Evolutionary conservation across 306 rosid genomes (phyloP).

Genomic region (Ormosia emarginata): DNA sequence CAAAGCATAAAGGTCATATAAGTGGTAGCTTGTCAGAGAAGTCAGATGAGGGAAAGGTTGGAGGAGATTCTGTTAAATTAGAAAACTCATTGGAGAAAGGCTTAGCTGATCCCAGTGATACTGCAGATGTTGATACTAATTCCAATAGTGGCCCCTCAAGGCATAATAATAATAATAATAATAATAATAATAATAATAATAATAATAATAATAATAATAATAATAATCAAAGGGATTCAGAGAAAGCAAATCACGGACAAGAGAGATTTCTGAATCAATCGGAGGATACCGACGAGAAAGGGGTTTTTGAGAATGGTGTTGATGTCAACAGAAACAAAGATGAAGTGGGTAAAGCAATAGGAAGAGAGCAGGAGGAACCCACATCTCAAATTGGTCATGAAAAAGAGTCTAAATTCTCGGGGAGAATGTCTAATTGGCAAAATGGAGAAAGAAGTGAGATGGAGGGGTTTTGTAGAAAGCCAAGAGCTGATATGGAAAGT

Average conservation of each 20-base stretch:
- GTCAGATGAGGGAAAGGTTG: conserved; percentile 57
- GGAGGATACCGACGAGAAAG: conserved; percentile 29
- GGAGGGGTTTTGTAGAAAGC: conserved; percentile 41
- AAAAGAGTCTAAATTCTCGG: conserved; percentile 37
- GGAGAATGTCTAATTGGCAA: conserved; percentile 47
- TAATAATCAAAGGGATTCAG: conserved; percentile 23
- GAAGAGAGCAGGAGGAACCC: conserved; percentile 45
- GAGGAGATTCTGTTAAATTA: conserved; percentile 47
- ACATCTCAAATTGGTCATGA: conserved; percentile 32
- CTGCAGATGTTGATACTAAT: conserved; percentile 50
- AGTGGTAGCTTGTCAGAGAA: conserved; percentile 62
- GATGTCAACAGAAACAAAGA: conserved; percentile 25
- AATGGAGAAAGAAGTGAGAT: conserved; percentile 42
- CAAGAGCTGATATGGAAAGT: conserved; percentile 48
- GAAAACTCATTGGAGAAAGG: conserved; percentile 51
- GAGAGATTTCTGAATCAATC: conserved; percentile 26
- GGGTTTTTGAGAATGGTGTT: conserved; percentile 33
- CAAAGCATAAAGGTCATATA: conserved; percentile 56
- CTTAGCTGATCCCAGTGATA: conserved; percentile 34
- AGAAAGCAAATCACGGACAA: conserved; percentile 28
- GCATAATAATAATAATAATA: conserved; percentile 16
- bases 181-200: background rate
- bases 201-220: conserved; percentile 13
- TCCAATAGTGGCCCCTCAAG: conserved; percentile 35
- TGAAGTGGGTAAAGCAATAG: conserved; percentile 32